These are phyloP conservation scores for Leishmania aethiopica DNA, from an alignment of 208 protist genomes.

Conservation along the genomic window DNA sequence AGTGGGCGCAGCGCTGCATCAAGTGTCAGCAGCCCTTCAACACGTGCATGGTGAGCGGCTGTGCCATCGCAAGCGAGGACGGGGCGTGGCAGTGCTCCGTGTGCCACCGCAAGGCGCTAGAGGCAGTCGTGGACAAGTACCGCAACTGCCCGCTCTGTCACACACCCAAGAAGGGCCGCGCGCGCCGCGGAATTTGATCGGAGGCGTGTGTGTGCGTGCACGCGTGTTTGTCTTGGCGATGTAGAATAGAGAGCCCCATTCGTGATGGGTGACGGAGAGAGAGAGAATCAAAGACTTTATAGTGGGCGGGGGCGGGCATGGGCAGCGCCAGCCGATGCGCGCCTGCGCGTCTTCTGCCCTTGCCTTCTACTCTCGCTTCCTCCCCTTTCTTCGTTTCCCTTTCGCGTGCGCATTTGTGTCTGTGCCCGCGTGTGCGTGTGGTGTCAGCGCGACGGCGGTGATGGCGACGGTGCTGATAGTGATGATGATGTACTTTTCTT, in stretches of 20 bases:
- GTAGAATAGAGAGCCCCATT: background rate
- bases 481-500: background rate
- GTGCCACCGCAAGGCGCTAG: constrained; percentile 87
- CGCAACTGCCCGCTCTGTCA: constrained; percentile 94
- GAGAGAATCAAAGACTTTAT: background rate
- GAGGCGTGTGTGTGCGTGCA: constrained; percentile 5
- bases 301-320: background rate
- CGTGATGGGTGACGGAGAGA: background rate
- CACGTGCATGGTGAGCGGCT: constrained; percentile 89
- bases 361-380: background rate
- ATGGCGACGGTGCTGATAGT: background rate
- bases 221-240: constrained; percentile 1
- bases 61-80: constrained; percentile 67
- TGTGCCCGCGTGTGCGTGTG: background rate
- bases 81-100: constrained; percentile 79
- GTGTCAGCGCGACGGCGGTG: background rate
- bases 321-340: background rate
- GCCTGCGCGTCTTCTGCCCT: background rate
- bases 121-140: constrained; percentile 69
- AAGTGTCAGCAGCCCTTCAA: constrained; percentile 85
- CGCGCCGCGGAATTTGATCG: constrained; percentile 33
- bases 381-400: background rate
- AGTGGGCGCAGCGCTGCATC: constrained; percentile 87
- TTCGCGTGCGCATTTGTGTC: background rate
- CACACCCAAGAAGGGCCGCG: constrained; percentile 63